A percentile compares a stretch with the other conserved stretches of the same genome.
These are phyloP conservation scores for Aspergillus melleus DNA, from an alignment of 2,329 filamentous ascomycete genomes.

Conservation along the genomic window DNA sequence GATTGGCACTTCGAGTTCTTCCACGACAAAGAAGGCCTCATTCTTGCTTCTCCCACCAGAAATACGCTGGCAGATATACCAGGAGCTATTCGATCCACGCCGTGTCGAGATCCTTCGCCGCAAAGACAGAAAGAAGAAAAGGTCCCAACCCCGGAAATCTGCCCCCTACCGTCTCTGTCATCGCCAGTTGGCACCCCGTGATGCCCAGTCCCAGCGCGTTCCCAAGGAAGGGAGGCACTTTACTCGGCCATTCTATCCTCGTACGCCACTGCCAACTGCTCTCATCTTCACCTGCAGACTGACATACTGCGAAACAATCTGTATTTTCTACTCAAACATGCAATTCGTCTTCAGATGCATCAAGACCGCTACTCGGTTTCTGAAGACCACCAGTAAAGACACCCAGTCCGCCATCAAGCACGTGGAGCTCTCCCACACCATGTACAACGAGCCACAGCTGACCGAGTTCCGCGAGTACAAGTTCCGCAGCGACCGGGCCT, in stretches of 20 bases:
- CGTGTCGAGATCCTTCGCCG: constrained; percentile 31
- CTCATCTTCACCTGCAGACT: constrained; percentile 62
- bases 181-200: constrained; percentile 43
- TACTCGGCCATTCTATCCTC: too few relatives aligned
- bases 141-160: constrained; percentile 53
- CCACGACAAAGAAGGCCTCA: background rate
- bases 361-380: constrained; percentile 17
- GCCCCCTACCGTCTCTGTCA: constrained; percentile 62
- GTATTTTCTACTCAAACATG: constrained; percentile 58
- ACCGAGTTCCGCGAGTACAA: constrained; percentile 16
- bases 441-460: constrained; percentile 26
- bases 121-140: constrained; percentile 31
- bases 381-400: constrained; percentile 54
- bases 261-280: constrained; percentile 40
- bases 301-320: constrained; percentile 63
- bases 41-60: constrained; percentile 70
- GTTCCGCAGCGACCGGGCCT: constrained; percentile 21
- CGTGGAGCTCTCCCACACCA: constrained; percentile 24
- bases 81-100: constrained; percentile 54
- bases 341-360: constrained; percentile 26
- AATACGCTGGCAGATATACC: constrained; percentile 68
- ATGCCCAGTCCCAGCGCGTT: constrained; percentile 8
- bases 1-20: too few relatives aligned
- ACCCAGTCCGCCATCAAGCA: constrained; percentile 54
- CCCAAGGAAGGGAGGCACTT: background rate